phyloP scores from a whole-genome alignment of 202 grass and related monocot genomes.

The Zizania palustris region DNA sequence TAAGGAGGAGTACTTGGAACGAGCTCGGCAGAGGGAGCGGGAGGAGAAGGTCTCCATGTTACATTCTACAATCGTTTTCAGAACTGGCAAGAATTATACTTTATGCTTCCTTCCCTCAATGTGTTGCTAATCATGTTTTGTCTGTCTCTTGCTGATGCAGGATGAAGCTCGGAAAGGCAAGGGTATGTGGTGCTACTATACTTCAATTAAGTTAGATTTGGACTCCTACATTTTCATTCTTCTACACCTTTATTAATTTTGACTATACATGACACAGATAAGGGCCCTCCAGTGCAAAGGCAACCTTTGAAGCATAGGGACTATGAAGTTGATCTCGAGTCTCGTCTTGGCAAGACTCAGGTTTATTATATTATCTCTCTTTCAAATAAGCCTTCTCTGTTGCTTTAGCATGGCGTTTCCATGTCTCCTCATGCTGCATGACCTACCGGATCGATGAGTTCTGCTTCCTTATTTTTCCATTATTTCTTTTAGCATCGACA shows the following conservation, averaged over 20 bases:
- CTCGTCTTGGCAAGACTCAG: constrained; percentile 96
- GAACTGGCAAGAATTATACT: background rate
- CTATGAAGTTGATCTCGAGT: constrained; percentile 98
- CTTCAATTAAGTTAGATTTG: constrained; percentile 9
- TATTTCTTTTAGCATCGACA: constrained; percentile 13
- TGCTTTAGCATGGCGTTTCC: constrained; percentile 17
- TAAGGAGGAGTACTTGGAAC: constrained; percentile 84
- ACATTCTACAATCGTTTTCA: background rate
- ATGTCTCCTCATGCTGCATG: constrained; percentile 20
- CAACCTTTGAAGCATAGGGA: constrained; percentile 95
- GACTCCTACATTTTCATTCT: background rate
- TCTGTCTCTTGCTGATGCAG: constrained; percentile 38
- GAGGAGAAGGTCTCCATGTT: constrained; percentile 60
- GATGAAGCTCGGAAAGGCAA: constrained; percentile 72
- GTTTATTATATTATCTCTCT: constrained; percentile 39
- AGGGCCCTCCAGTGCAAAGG: constrained; percentile 85
- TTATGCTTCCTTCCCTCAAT: constrained; percentile 8
- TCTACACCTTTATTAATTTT: constrained; percentile 10
- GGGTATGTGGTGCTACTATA: constrained; percentile 47
- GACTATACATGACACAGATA: constrained; percentile 58
- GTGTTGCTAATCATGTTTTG: constrained; percentile 28
- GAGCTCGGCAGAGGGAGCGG: constrained; percentile 79
- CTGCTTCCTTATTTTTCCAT: background rate
- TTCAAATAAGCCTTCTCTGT: constrained; percentile 14
- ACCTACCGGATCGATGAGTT: background rate